phyloP scores from a whole-genome alignment of 169 alveolate species.

The Perkinsus marinus region DNA sequence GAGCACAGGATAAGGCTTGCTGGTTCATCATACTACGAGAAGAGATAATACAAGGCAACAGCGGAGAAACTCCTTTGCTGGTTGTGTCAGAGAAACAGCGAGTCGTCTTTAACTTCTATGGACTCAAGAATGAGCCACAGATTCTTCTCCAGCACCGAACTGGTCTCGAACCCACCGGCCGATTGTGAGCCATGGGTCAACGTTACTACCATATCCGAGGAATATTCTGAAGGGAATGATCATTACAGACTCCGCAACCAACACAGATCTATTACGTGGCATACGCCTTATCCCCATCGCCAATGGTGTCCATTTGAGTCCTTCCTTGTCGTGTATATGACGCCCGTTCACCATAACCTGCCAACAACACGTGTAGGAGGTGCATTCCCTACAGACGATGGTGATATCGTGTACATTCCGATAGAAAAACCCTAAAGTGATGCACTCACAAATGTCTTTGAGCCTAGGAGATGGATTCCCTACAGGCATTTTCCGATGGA shows the following conservation, averaged over 20 bases:
- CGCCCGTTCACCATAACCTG: neutral
- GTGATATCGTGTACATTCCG: too few relatives aligned
- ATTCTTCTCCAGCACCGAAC: neutral
- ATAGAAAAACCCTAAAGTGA: too few relatives aligned
- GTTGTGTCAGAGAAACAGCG: neutral
- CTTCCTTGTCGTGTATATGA: neutral
- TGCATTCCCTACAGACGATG: neutral
- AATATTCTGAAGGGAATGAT: neutral
- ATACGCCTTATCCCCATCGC: neutral
- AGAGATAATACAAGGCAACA: too few relatives aligned
- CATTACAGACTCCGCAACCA: too few relatives aligned
- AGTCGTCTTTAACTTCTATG: neutral
- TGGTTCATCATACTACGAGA: too few relatives aligned
- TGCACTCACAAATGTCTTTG: too few relatives aligned
- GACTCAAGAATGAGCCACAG: neutral
- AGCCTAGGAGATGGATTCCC: too few relatives aligned
- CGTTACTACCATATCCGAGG: neutral
- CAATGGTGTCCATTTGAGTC: neutral
- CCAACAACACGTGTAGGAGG: neutral
- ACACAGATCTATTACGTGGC: neutral
- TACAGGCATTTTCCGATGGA: too few relatives aligned
- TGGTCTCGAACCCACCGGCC: neutral
- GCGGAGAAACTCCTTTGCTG: too few relatives aligned
- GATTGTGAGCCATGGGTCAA: neutral
- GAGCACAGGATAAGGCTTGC: too few relatives aligned